Conservation (phyloP, 2,329 filamentous ascomycete species). For the Penicillium palitans region DNA sequence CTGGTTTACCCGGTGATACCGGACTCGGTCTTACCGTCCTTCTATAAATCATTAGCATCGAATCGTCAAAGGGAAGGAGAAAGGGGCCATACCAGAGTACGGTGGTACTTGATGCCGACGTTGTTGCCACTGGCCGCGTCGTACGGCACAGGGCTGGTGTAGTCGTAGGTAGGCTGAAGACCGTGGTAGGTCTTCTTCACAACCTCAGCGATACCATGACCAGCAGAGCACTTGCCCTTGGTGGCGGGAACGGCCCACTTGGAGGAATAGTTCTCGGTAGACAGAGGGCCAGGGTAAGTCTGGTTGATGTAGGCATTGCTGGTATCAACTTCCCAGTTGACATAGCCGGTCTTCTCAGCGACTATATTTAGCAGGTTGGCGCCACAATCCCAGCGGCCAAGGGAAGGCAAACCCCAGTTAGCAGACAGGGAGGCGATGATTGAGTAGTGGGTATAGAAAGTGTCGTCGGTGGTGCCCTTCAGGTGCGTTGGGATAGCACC, state of each 20-base stretch:
- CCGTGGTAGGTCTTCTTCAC: constrained; percentile 37
- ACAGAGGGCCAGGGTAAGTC: constrained; percentile 54
- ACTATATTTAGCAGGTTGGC: constrained; percentile 68
- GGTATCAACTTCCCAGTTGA: constrained; percentile 43
- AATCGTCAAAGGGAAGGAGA: too few relatives aligned
- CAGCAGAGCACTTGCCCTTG: constrained; percentile 35
- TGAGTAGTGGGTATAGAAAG: constrained; percentile 74
- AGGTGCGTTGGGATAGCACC: constrained; percentile 68
- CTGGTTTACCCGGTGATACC: constrained; percentile 14
- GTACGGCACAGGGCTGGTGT: constrained; percentile 37
- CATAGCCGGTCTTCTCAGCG: constrained; percentile 61
- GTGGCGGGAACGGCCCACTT: constrained; percentile 34
- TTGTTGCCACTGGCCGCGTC: constrained; percentile 31
- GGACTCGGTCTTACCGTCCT: constrained; percentile 20
- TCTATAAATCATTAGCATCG: constrained; percentile 10
- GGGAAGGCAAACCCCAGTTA: constrained; percentile 69
- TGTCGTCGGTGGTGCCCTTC: constrained; percentile 66
- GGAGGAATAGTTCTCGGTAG: constrained; percentile 27
- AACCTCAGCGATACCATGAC: constrained; percentile 36
- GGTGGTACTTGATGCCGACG: constrained; percentile 24
- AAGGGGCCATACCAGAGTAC: constrained; percentile 16
- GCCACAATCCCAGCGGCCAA: constrained; percentile 70
- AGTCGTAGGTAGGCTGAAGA: constrained; percentile 35
- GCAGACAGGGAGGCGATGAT: constrained; percentile 65
- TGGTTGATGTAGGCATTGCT: constrained; percentile 52